phyloP scores from a whole-genome alignment of 1,284 basidiomycete species.

The Moniliophthora roreri region DNA sequence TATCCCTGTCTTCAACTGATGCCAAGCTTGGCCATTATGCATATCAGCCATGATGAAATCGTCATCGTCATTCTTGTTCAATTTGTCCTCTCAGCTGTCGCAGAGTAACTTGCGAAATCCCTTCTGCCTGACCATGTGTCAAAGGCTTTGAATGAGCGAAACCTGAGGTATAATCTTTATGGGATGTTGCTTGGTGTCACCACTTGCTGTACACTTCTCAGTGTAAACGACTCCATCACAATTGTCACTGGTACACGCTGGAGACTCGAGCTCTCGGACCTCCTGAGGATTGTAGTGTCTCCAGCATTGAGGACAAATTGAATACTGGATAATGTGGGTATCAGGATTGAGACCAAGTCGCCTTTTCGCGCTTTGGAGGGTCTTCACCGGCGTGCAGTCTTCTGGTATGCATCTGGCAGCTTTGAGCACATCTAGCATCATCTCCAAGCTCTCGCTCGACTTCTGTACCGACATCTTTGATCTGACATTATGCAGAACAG shows the following conservation, averaged over 20 bases:
- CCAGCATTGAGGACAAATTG: no score
- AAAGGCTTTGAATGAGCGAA: slow-evolving; percentile 8
- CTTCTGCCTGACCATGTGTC: not conserved
- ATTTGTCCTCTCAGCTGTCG: not conserved
- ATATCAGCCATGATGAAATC: slow-evolving; percentile 27
- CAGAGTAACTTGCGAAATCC: slow-evolving; percentile 10
- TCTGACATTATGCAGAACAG: slow-evolving; percentile 19
- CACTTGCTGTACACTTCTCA: no score
- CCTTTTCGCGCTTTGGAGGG: slow-evolving; percentile 21
- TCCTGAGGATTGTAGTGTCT: no score
- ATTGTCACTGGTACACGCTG: no score
- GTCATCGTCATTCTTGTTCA: slow-evolving; percentile 16
- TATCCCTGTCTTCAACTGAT: slow-evolving; percentile 11
- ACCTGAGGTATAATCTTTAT: slow-evolving; percentile 11
- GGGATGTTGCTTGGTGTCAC: no score
- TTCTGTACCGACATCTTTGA: slow-evolving; percentile 1
- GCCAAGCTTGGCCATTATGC: slow-evolving; percentile 21
- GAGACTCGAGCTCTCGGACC: no score
- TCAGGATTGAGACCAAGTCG: slow-evolving; percentile 27
- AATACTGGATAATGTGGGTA: slow-evolving; percentile 21
- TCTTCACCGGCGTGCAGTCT: slow-evolving; percentile 19
- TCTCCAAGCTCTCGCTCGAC: not conserved
- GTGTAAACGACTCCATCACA: no score
- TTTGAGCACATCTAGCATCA: slow-evolving; percentile 11
- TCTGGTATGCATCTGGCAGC: slow-evolving; percentile 13